Evolutionary conservation across 305 asterid species (phyloP).

Genomic region (Stenogyne calaminthoides): DNA sequence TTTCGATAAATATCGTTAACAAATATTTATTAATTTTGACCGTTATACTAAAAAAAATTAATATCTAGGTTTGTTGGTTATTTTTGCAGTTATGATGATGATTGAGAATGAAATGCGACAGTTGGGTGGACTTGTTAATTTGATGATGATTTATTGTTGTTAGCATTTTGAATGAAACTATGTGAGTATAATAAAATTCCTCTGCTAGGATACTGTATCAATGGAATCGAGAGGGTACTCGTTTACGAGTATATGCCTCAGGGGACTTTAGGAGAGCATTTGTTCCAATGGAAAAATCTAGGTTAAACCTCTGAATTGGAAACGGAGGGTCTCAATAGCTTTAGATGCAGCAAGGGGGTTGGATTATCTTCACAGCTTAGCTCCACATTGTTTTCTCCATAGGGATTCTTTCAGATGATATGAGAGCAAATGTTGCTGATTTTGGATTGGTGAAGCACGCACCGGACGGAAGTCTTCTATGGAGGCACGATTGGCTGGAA

Average conservation of each 20-base stretch:
- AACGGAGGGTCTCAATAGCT: constrained; percentile 80
- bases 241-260: constrained; percentile 88
- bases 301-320: constrained; percentile 71
- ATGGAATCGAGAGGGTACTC: constrained; percentile 77
- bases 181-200: too few relatives aligned
- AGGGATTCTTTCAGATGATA: constrained; percentile 77
- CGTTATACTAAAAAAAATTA: too few relatives aligned
- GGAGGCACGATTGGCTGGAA: constrained; percentile 88
- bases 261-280: constrained; percentile 76
- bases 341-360: constrained; percentile 90
- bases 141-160: too few relatives aligned
- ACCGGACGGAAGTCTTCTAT: constrained; percentile 81
- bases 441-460: constrained; percentile 83
- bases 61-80: too few relatives aligned
- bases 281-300: constrained; percentile 62
- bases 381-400: constrained; percentile 82
- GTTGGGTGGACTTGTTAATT: too few relatives aligned
- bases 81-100: too few relatives aligned
- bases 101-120: too few relatives aligned
- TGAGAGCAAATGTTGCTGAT: constrained; percentile 97
- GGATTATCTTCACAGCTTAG: constrained; percentile 85
- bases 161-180: too few relatives aligned
- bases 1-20: too few relatives aligned
- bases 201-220: constrained; percentile 76
- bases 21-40: too few relatives aligned